Evolutionary conservation across 2,329 filamentous ascomycete genomes (phyloP), one percentile per base, ranked within the genome.

Genomic region (Fusarium xylarioides): DNA sequence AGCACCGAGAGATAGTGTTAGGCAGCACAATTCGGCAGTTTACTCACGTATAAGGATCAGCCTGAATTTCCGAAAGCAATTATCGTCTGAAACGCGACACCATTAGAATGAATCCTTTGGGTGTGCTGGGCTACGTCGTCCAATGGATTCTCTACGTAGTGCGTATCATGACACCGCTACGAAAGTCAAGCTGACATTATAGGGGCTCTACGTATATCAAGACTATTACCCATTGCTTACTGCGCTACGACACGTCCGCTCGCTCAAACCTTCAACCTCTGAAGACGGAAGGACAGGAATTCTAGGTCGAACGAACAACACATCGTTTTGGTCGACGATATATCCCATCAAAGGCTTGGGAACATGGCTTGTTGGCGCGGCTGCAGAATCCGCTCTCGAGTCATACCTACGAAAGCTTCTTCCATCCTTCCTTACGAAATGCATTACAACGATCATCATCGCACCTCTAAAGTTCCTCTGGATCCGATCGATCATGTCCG

Each of bases 181-280:
- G 11, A 21, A 5, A 28, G 7, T 8, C 6, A 10, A 5, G 2
- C 21, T 62, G 5, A 66, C 16, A 1, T 19, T 18, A 18, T 23
- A 66, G 61, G 42, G 18, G 10, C 61, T 53, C 6, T 66, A 66
- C 30, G 47, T 30, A n/a, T 66, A 57, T 15, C 19, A 65, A 4
- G n/a, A 28, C 15, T 47, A 57, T 2, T 47, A 65, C 14, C 61
- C 63, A 10, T 9, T 34, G 1, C 21, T 28, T 3, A 37, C 60
- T 15, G 30, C 42, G 0, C 23, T 43, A 4, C 60, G 61, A 8
- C 63, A 66, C 42, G 61, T 66, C 2, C 42, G 32, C 18, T 57
- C 40, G 2, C 14, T 43, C 4, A 28, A 30, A 14, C 15, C 14
- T 1, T 26, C 21, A 2, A 15, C 21, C 3, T 32, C 21, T 5